Evolutionary conservation across 2,329 filamentous ascomycete genomes (phyloP).

Genomic region (Diaporthe longicolla): DNA sequence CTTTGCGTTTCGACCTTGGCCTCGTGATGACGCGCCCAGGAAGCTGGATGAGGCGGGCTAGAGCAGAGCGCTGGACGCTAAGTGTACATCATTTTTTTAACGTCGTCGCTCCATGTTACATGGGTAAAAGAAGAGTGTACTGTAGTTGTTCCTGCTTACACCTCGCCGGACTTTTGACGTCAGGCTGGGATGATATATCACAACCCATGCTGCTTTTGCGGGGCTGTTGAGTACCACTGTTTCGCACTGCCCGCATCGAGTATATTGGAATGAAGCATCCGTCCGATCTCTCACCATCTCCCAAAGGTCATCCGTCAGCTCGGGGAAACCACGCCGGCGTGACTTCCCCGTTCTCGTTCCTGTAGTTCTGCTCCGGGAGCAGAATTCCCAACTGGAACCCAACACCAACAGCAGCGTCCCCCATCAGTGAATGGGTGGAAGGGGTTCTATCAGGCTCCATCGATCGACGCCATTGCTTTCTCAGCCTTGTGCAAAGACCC

Average conservation of each 20-base stretch:
- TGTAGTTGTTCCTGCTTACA: not conserved
- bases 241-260: slow-evolving; percentile 4
- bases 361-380: not conserved
- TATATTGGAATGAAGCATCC: not conserved
- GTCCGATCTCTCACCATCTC: not conserved
- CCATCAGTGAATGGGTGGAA: not conserved
- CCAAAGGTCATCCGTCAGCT: not conserved
- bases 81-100: slow-evolving; percentile 2
- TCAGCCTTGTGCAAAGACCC: slow-evolving; percentile 4
- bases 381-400: not conserved
- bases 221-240: slow-evolving; percentile 9
- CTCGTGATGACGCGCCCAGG: slow-evolving; percentile 6
- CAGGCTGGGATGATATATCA: slow-evolving; percentile 19
- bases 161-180: slow-evolving; percentile 11
- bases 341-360: not conserved
- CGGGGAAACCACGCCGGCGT: slow-evolving; percentile 25
- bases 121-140: no score
- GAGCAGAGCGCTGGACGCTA: slow-evolving; percentile 3
- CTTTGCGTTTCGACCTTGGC: not conserved
- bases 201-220: slow-evolving; percentile 7
- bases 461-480: slow-evolving; percentile 10
- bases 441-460: not conserved
- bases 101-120: not conserved
- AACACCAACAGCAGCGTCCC: not conserved
- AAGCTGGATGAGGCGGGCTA: not conserved